Percentiles rank a stretch among this genome's conserved stretches.
phyloP scores from a whole-genome alignment of 768 basidiomycete genomes.

The Mrakia blollopis region DNA sequence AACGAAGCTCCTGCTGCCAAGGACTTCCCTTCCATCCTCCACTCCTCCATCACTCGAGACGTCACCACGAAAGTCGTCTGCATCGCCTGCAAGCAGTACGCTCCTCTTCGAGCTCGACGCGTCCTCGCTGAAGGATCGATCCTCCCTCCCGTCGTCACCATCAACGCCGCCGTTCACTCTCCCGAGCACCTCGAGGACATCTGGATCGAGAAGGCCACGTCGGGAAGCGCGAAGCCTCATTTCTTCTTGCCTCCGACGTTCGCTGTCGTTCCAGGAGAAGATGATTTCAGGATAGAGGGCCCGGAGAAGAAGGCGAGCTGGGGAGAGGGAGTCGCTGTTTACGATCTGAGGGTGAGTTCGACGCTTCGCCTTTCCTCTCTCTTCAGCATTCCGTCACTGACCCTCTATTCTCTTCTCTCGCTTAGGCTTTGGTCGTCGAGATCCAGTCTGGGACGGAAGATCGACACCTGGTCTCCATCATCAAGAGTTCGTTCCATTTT shows the following conservation, averaged over 20 bases:
- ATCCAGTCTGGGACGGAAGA: slow-evolving; percentile 64
- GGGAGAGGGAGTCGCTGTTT: slow-evolving; percentile 56
- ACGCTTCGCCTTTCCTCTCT: slow-evolving; percentile 13
- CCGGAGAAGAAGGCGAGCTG: slow-evolving; percentile 50
- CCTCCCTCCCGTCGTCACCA: slow-evolving; percentile 76
- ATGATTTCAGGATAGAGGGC: slow-evolving; percentile 49
- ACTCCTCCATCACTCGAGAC: slow-evolving; percentile 70
- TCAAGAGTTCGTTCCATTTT: slow-evolving; percentile 58
- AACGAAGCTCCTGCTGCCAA: slow-evolving; percentile 44
- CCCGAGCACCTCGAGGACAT: slow-evolving; percentile 60
- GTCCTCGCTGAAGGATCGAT: slow-evolving; percentile 53
- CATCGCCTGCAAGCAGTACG: slow-evolving; percentile 69
- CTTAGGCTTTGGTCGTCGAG: slow-evolving; percentile 82
- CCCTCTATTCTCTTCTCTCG: neutral
- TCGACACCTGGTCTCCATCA: slow-evolving; percentile 80
- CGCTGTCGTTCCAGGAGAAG: slow-evolving; percentile 32
- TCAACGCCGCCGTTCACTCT: slow-evolving; percentile 77
- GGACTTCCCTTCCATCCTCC: slow-evolving; percentile 65
- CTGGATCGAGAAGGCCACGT: slow-evolving; percentile 60
- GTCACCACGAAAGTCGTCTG: slow-evolving; percentile 83
- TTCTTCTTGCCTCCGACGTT: slow-evolving; percentile 58
- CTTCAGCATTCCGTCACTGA: neutral
- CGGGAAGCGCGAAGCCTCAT: slow-evolving; percentile 26
- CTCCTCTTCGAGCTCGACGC: slow-evolving; percentile 65
- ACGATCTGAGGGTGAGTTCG: slow-evolving; percentile 64